Evolutionary conservation across 495 filamentous ascomycete genomes (phyloP).

Genomic region (Penicillium robsamsonii): DNA sequence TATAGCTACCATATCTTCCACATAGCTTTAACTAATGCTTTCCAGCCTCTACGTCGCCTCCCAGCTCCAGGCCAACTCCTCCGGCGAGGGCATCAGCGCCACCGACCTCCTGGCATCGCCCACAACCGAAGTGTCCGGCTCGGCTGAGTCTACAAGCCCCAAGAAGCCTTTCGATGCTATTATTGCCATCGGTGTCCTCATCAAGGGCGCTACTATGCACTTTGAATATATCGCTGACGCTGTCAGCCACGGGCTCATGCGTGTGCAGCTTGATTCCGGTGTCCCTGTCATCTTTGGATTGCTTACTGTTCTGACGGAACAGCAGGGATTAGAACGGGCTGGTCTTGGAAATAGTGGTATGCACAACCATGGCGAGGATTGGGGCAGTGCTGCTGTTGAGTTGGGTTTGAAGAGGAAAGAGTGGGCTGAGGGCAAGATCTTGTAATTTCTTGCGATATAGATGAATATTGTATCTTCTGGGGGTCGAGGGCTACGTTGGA

Average conservation of each 20-base stretch:
- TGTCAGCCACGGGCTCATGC: slow-evolving; percentile 88
- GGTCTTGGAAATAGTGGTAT: slow-evolving; percentile 58
- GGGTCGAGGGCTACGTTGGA: slow-evolving; percentile 2
- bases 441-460: slow-evolving; percentile 23
- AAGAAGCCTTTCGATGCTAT: slow-evolving; percentile 81
- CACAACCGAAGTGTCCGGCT: slow-evolving; percentile 57
- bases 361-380: slow-evolving; percentile 88
- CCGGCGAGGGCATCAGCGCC: slow-evolving; percentile 57
- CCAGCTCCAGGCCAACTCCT: slow-evolving; percentile 71
- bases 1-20: neutral
- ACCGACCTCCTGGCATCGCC: slow-evolving; percentile 77
- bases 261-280: slow-evolving; percentile 81
- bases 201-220: slow-evolving; percentile 98
- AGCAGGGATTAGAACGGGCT: slow-evolving; percentile 84
- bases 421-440: slow-evolving; percentile 48
- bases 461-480: neutral
- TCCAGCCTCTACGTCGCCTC: slow-evolving; percentile 79
- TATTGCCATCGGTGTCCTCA: slow-evolving; percentile 91
- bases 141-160: slow-evolving; percentile 26
- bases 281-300: slow-evolving; percentile 91
- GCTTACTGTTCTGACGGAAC: slow-evolving; percentile 82
- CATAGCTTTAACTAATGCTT: neutral
- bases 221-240: slow-evolving; percentile 97
- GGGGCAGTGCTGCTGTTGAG: slow-evolving; percentile 65
- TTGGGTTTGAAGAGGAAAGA: slow-evolving; percentile 44